Evolutionary conservation across 1,284 basidiomycete genomes (phyloP).

Genomic region (Sparassis latifolia): DNA sequence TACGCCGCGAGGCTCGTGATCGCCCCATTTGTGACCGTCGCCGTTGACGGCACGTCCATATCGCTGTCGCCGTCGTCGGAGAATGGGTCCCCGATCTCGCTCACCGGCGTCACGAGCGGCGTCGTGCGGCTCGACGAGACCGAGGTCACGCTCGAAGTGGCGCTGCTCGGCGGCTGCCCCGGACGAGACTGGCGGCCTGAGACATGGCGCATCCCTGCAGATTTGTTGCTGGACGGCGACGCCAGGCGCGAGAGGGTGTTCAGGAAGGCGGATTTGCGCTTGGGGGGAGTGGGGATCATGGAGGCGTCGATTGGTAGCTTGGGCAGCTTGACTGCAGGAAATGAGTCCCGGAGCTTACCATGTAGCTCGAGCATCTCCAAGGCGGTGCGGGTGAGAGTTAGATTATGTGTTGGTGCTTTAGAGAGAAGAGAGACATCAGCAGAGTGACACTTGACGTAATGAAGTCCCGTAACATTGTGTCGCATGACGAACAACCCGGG

Average conservation of each 20-base stretch:
- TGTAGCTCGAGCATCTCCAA: constrained; percentile 74
- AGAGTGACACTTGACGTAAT: constrained; percentile 13
- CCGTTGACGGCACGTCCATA: constrained; percentile 18
- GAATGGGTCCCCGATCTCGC: constrained; percentile 59
- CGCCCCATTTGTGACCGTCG: constrained; percentile 34
- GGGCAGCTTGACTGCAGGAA: constrained; percentile 50
- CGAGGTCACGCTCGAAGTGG: constrained; percentile 23
- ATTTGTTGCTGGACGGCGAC: constrained; percentile 49
- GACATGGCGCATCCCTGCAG: constrained; percentile 29
- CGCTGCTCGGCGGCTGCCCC: constrained; percentile 17
- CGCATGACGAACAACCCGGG: neutral
- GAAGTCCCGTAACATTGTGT: neutral
- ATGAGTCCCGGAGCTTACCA: constrained; percentile 57
- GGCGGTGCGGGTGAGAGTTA: constrained; percentile 74
- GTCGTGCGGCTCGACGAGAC: constrained; percentile 33
- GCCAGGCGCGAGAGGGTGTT: constrained; percentile 76
- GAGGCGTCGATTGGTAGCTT: constrained; percentile 53
- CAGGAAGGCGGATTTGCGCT: constrained; percentile 75
- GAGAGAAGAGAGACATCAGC: constrained; percentile 20
- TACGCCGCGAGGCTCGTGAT: constrained; percentile 73
- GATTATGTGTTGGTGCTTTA: constrained; percentile 79
- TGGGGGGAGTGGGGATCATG: constrained; percentile 46
- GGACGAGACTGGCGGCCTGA: constrained; percentile 19
- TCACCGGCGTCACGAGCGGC: constrained; percentile 45
- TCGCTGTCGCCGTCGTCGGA: constrained; percentile 30